Evolutionary conservation across 1,284 basidiomycete genomes (phyloP).

Genomic region (Omphalotus olearius): DNA sequence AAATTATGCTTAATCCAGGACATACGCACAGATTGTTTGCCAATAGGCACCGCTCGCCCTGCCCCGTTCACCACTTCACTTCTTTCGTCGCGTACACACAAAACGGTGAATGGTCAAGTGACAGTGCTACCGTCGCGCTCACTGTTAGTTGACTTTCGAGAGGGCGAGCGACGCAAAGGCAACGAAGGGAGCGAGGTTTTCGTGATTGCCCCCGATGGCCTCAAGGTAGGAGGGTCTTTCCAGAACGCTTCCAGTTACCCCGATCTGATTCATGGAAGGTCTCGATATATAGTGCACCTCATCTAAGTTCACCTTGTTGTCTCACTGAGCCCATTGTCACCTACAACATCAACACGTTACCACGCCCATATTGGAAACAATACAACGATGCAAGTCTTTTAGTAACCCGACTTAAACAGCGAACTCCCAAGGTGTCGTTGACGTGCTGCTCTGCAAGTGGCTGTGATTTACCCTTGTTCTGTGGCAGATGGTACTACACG

Average conservation of each 20-base stretch:
- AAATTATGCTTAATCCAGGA: neutral
- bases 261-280: constrained; percentile 26
- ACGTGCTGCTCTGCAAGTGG: neutral
- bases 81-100: constrained; percentile 41
- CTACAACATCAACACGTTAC: constrained; percentile 33
- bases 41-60: constrained; percentile 32
- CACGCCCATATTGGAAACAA: constrained; percentile 35
- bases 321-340: constrained; percentile 36
- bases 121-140: constrained; percentile 45
- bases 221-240: constrained; percentile 23
- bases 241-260: neutral
- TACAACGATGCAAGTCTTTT: constrained; percentile 43
- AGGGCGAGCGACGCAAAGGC: constrained; percentile 45
- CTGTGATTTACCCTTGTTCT: neutral
- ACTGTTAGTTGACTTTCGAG: constrained; percentile 49
- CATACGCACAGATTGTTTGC: constrained; percentile 14
- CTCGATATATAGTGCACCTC: constrained; percentile 42
- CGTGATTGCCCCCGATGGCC: constrained; percentile 35
- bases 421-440: constrained; percentile 43
- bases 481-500: constrained; percentile 40
- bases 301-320: constrained; percentile 44
- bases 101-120: constrained; percentile 42
- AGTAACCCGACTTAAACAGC: constrained; percentile 44
- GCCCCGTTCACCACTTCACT: constrained; percentile 31
- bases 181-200: constrained; percentile 43